Percentiles rank a stretch among this genome's conserved stretches.
These are phyloP conservation scores for Mortierella alpina DNA, from an alignment of 192 early-diverging fungal species.

Conservation along the genomic window DNA sequence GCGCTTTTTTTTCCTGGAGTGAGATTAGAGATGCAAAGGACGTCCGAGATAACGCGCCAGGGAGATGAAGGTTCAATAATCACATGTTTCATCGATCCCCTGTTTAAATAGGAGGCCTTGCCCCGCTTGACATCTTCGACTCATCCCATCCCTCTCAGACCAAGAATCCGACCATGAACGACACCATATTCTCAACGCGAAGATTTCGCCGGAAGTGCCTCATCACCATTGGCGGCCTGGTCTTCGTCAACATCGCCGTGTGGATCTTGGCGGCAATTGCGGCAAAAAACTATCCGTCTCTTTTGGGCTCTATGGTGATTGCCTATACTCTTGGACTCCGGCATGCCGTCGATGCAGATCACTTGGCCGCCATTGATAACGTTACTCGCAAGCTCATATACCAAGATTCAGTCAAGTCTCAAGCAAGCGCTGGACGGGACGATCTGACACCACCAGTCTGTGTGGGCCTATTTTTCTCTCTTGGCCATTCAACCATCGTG, in stretches of 20 bases:
- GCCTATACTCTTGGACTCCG: constrained; percentile 66
- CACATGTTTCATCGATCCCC: too few species aligned
- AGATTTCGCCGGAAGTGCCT: constrained; percentile 42
- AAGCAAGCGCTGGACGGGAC: neutral
- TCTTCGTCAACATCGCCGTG: constrained; percentile 52
- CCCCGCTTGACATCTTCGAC: neutral
- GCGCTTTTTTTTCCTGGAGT: too few species aligned
- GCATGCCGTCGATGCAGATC: constrained; percentile 74
- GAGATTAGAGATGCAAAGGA: too few species aligned
- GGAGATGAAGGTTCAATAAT: neutral
- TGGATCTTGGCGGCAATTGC: constrained; percentile 56
- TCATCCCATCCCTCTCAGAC: neutral
- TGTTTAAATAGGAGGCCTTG: too few species aligned
- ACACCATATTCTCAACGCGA: constrained; percentile 2
- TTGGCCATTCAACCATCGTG: constrained; percentile 80
- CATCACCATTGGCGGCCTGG: constrained; percentile 39
- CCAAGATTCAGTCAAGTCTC: constrained; percentile 21
- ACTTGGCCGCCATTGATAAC: constrained; percentile 81
- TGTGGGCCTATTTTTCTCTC: constrained; percentile 76
- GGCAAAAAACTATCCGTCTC: constrained; percentile 50
- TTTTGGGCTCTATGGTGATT: constrained; percentile 57
- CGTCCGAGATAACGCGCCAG: neutral
- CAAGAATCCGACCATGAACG: neutral
- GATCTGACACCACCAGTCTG: constrained; percentile 58
- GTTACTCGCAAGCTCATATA: constrained; percentile 71